Evolutionary conservation across 805 yeast genomes (phyloP), one percentile per base, ranked within the genome.

Genomic region (Diddensiella caesifluorescens): DNA sequence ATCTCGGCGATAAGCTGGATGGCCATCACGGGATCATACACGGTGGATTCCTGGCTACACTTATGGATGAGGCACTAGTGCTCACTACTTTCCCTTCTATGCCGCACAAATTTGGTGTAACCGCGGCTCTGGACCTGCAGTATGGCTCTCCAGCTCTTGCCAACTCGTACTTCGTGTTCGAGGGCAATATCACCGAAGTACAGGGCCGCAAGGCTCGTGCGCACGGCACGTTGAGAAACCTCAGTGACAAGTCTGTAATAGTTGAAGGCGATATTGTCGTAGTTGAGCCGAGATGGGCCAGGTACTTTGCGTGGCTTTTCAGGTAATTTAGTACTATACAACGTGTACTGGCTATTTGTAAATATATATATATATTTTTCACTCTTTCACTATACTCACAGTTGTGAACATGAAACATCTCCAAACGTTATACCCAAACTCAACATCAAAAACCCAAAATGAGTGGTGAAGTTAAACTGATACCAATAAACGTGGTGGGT

Each of bases 271-370:
- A 64, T 23, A 83, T 94, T 60, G 64, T 84, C 2, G 67, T 87
- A 46, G 92, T 87, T 2, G 95, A 87, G 56, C 96, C 96, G 3
- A 79, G 70, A 53, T 87, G 95, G 95, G 85, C 85, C 63, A 81
- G 77, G 55, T 84, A 78, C 55, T 63, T 85, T 41, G 57, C 60
- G 7, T 75, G 82, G 80, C 61, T 75, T 19, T 39, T 50, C 22
- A 27, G 39, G 5, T 37, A 19, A 29, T 29, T 13, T n/a, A n/a
- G n/a, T n/a, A n/a, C n/a, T n/a, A n/a, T n/a, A n/a, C n/a, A n/a
- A n/a, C n/a, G n/a, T n/a, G n/a, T n/a, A n/a, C 16, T 29, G 16
- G 32, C 12, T 9, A 9, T 12, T 25, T 25, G 27, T 25, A 9
- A 9, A 12, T 25, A 12, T 25, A 25, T 12, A 25, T 25, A 25